Conservation (phyloP, 2,329 filamentous ascomycete genomes). For the Aspergillus puulaauensis region DNA sequence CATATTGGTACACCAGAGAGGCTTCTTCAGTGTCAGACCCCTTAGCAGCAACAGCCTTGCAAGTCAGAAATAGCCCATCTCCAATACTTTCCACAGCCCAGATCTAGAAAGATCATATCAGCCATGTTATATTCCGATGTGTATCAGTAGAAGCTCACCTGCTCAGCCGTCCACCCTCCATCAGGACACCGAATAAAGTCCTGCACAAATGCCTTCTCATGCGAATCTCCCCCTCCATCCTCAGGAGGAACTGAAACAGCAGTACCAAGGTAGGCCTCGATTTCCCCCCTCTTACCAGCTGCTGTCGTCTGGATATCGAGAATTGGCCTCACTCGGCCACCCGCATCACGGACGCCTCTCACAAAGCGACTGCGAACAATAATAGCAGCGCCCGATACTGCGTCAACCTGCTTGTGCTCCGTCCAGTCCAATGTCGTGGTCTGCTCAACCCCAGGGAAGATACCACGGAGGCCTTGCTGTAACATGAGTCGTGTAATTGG, state of each 20-base stretch:
- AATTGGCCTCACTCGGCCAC: background rate
- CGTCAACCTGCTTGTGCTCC: background rate
- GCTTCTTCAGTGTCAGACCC: background rate
- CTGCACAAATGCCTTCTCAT: background rate
- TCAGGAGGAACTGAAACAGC: background rate
- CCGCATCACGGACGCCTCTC: background rate
- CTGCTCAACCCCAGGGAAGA: slow-evolving; percentile 1
- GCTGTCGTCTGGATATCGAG: background rate
- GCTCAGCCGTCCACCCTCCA: background rate
- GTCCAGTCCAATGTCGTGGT: background rate
- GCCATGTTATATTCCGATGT: background rate
- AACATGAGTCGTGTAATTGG: background rate
- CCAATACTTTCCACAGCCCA: background rate
- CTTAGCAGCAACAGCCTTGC: slow-evolving; percentile 5
- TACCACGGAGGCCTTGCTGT: slow-evolving; percentile 2
- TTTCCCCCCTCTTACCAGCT: background rate
- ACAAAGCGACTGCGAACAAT: background rate
- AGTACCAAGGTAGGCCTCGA: background rate
- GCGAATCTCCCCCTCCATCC: background rate
- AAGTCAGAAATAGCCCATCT: background rate
- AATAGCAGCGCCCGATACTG: background rate
- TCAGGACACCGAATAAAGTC: background rate
- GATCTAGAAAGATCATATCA: background rate
- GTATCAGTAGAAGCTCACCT: background rate
- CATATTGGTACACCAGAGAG: background rate